These are phyloP conservation scores for Schwanniomyces pseudopolymorphus DNA, from an alignment of 805 yeast genomes.

Conservation along the genomic window DNA sequence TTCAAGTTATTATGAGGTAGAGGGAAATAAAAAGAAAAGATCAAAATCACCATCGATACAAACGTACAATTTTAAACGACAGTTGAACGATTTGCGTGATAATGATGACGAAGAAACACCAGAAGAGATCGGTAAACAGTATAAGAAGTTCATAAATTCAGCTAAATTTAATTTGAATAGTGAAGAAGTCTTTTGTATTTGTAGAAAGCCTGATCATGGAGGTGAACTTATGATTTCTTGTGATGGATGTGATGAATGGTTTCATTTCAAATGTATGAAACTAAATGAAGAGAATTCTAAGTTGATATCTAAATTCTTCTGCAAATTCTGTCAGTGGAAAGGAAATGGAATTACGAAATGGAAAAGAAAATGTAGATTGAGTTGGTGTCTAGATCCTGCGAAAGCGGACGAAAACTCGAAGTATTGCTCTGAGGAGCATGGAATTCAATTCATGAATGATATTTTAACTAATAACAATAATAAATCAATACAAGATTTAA, in stretches of 20 bases:
- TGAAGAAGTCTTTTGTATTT: slow-evolving; percentile 72
- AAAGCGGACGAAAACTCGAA: slow-evolving; percentile 48
- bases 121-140: slow-evolving; percentile 37
- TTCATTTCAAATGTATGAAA: slow-evolving; percentile 76
- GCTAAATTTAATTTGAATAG: slow-evolving; percentile 48
- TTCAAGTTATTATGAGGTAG: slow-evolving; percentile 1
- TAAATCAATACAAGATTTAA: slow-evolving; percentile 12
- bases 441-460: slow-evolving; percentile 41
- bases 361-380: slow-evolving; percentile 73
- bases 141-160: slow-evolving; percentile 32
- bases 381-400: slow-evolving; percentile 57
- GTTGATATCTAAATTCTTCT: slow-evolving; percentile 63
- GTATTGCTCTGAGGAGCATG: slow-evolving; percentile 77
- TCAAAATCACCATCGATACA: slow-evolving; percentile 6
- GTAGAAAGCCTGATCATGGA: slow-evolving; percentile 77
- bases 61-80: neutral
- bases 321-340: slow-evolving; percentile 68
- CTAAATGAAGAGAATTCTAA: slow-evolving; percentile 50
- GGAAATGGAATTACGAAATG: slow-evolving; percentile 57
- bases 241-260: slow-evolving; percentile 96
- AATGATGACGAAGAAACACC: slow-evolving; percentile 18
- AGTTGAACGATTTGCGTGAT: neutral
- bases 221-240: slow-evolving; percentile 86
- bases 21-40: slow-evolving; percentile 2
- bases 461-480: slow-evolving; percentile 16